These are phyloP conservation scores for Kurtzmaniella quercitrusa DNA, from an alignment of 1,139 yeast species.

Conservation along the genomic window DNA sequence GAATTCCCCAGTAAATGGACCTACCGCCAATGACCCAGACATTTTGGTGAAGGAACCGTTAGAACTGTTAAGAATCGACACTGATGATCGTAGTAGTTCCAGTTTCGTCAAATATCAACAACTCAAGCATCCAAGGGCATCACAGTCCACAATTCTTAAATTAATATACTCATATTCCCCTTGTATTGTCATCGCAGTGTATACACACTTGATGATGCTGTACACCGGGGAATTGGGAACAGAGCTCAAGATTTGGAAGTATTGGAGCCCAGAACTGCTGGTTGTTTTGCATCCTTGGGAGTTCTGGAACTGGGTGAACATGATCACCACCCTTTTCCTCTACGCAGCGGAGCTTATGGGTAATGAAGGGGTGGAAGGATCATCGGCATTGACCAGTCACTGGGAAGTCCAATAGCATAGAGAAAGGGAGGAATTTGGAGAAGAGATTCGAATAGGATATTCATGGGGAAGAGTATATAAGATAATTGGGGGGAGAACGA, in stretches of 20 bases:
- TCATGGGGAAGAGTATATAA: no score
- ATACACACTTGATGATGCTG: slow-evolving; percentile 89
- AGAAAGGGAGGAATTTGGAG: not conserved
- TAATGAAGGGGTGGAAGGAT: slow-evolving; percentile 27
- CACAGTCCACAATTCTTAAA: slow-evolving; percentile 46
- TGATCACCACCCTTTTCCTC: slow-evolving; percentile 71
- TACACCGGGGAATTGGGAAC: slow-evolving; percentile 73
- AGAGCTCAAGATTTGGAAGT: slow-evolving; percentile 58
- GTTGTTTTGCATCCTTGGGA: slow-evolving; percentile 73
- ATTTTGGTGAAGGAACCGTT: not conserved
- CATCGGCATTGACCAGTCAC: slow-evolving; percentile 34
- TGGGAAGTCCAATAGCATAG: slow-evolving; percentile 39
- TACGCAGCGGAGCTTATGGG: slow-evolving; percentile 73
- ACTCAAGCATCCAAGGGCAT: slow-evolving; percentile 8
- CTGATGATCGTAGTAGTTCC: not conserved
- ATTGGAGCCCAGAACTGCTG: slow-evolving; percentile 26
- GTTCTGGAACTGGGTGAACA: slow-evolving; percentile 96
- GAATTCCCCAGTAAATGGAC: not conserved
- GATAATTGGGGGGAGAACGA: no score
- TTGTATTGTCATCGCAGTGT: slow-evolving; percentile 87
- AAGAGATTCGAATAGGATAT: no score
- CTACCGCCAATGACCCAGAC: not conserved
- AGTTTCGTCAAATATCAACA: not conserved
- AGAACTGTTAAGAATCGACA: not conserved
- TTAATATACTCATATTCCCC: slow-evolving; percentile 87